These are phyloP conservation scores for Murraya koenigii DNA, from an alignment of 345 rosid genomes.

Conservation along the genomic window DNA sequence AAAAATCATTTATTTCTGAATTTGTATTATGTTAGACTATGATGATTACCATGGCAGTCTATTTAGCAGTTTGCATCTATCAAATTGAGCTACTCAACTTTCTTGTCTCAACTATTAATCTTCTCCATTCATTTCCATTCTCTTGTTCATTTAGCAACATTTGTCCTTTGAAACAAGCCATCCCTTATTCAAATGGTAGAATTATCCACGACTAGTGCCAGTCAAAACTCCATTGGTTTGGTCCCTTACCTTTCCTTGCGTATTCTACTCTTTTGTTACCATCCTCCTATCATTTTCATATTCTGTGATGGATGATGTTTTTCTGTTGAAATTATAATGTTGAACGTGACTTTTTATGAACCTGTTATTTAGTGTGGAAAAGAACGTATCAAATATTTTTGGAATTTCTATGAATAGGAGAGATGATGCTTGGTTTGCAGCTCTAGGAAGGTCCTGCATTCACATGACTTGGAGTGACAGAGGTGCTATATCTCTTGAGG, in stretches of 20 bases:
- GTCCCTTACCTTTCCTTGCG: background rate
- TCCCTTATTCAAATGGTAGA: background rate
- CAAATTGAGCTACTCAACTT: background rate
- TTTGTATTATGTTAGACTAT: background rate
- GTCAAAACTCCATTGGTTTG: background rate
- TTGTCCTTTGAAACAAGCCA: background rate
- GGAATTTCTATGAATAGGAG: slow-evolving; percentile 51
- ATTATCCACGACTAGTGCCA: background rate
- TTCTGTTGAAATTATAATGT: background rate
- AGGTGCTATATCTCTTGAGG: slow-evolving; percentile 95
- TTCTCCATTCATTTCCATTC: background rate
- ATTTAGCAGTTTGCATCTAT: background rate
- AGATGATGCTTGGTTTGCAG: slow-evolving; percentile 93
- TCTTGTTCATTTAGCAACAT: background rate
- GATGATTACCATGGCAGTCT: background rate
- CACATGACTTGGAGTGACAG: slow-evolving; percentile 93
- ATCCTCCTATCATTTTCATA: background rate
- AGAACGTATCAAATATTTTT: slow-evolving; percentile 2
- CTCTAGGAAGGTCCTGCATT: slow-evolving; percentile 83
- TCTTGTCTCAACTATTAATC: background rate
- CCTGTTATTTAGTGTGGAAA: background rate
- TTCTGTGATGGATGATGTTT: background rate
- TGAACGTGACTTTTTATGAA: background rate
- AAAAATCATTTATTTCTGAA: background rate
- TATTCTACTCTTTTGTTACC: background rate